A percentile compares a stretch with the other conserved stretches of the same genome.
phyloP scores from a whole-genome alignment of 2,329 filamentous ascomycete species.

The Torrubiellomyces zombiae region DNA sequence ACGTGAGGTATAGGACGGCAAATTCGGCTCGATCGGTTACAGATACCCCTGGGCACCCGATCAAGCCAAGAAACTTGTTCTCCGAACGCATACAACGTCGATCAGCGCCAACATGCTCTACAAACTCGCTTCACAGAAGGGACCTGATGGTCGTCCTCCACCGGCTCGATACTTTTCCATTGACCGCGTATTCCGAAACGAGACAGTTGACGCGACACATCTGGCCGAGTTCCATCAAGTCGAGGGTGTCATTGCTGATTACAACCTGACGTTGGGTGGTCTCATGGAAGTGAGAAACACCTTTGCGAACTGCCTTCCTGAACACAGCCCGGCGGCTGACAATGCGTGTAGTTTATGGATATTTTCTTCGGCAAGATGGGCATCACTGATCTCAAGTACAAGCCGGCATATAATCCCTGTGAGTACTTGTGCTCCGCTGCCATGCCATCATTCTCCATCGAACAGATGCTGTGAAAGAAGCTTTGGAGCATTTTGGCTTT shows the following conservation, averaged over 20 bases:
- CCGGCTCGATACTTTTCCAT: slow-evolving; percentile 95
- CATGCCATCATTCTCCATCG: not conserved
- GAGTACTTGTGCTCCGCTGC: slow-evolving; percentile 1
- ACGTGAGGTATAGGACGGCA: slow-evolving; percentile 46
- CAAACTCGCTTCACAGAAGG: slow-evolving; percentile 68
- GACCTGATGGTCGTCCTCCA: slow-evolving; percentile 47
- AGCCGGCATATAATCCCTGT: slow-evolving; percentile 46
- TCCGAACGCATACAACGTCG: slow-evolving; percentile 91
- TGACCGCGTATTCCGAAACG: slow-evolving; percentile 94
- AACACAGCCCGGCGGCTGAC: not conserved
- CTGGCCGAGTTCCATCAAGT: slow-evolving; percentile 97
- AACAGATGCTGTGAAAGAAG: not conserved
- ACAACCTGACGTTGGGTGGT: slow-evolving; percentile 78
- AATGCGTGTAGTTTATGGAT: slow-evolving; percentile 52
- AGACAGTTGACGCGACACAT: slow-evolving; percentile 93
- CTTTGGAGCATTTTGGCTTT: not conserved
- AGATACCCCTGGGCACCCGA: slow-evolving; percentile 84
- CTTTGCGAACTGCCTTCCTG: too few species aligned
- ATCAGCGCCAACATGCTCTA: slow-evolving; percentile 83
- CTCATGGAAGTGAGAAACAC: slow-evolving; percentile 44
- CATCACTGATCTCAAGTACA: slow-evolving; percentile 72
- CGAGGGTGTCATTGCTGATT: slow-evolving; percentile 96
- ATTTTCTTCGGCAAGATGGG: slow-evolving; percentile 96
- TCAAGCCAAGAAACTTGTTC: slow-evolving; percentile 68
- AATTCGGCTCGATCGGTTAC: slow-evolving; percentile 91